Evolutionary conservation across 164 flowering plant species (phyloP).

Genomic region (Stephania cephalantha): DNA sequence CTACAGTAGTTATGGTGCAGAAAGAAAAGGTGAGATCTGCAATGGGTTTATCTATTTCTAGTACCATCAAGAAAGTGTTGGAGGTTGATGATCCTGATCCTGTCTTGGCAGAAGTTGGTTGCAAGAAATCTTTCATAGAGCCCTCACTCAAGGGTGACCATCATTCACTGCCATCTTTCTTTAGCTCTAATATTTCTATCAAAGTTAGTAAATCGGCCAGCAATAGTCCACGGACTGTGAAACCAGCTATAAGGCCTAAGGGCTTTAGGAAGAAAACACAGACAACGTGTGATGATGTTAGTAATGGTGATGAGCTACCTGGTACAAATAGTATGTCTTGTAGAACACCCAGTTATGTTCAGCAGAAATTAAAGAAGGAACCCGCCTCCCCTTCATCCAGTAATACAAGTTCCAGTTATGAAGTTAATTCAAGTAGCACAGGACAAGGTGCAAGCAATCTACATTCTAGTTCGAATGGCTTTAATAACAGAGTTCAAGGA

Average conservation of each 20-base stretch:
- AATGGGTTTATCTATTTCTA: slow-evolving; percentile 3
- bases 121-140: slow-evolving; percentile 16
- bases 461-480: slow-evolving; percentile 17
- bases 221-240: slow-evolving; percentile 28
- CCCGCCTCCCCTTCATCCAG: slow-evolving; percentile 28
- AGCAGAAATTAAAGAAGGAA: slow-evolving; percentile 25
- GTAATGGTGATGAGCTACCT: slow-evolving; percentile 18
- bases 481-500: slow-evolving; percentile 21
- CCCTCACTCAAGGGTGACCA: slow-evolving; percentile 13
- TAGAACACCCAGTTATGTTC: slow-evolving; percentile 13
- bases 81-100: slow-evolving; percentile 22
- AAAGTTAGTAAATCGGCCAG: slow-evolving; percentile 27
- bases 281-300: slow-evolving; percentile 20
- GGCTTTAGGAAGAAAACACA: slow-evolving; percentile 45
- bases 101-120: slow-evolving; percentile 15
- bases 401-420: slow-evolving; percentile 21
- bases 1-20: slow-evolving; percentile 2
- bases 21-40: slow-evolving; percentile 8
- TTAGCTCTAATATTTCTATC: slow-evolving; percentile 1
- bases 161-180: slow-evolving; percentile 20
- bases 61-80: slow-evolving; percentile 15
- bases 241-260: slow-evolving; percentile 38
- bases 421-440: slow-evolving; percentile 28
- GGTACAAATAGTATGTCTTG: slow-evolving; percentile 19
- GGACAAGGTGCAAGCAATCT: slow-evolving; percentile 21